Conservation (phyloP, 192 early-diverging fungal genomes). For the Fimicolochytrium jonesii region DNA sequence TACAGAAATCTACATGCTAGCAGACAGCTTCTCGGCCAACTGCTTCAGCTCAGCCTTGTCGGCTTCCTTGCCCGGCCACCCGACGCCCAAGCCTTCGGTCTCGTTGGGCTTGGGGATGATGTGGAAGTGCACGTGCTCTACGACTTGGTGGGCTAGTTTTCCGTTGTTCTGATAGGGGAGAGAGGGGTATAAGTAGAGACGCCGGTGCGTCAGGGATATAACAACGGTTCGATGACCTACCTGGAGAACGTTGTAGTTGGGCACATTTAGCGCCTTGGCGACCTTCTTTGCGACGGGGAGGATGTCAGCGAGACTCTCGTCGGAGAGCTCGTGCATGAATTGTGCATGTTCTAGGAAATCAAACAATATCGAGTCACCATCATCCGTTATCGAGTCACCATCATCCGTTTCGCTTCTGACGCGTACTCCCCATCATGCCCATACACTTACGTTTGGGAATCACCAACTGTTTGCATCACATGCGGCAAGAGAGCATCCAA, state of each 20-base stretch:
- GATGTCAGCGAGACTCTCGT: slow-evolving; percentile 75
- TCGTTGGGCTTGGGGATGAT: slow-evolving; percentile 71
- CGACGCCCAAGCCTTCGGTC: slow-evolving; percentile 66
- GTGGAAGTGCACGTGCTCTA: slow-evolving; percentile 94
- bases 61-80: slow-evolving; percentile 59
- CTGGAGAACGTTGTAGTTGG: slow-evolving; percentile 92
- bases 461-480: slow-evolving; percentile 61
- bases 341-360: slow-evolving; percentile 78
- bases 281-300: slow-evolving; percentile 88
- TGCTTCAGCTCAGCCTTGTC: slow-evolving; percentile 44
- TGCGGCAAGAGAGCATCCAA: no score
- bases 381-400: no score
- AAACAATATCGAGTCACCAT: slow-evolving; percentile 6
- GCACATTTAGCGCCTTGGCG: slow-evolving; percentile 63
- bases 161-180: slow-evolving; percentile 60
- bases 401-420: no score
- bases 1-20: slow-evolving; percentile 13
- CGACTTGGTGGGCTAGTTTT: slow-evolving; percentile 54
- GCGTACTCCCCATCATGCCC: background rate
- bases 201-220: background rate
- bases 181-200: background rate
- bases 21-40: slow-evolving; percentile 23
- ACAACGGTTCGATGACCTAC: no score
- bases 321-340: slow-evolving; percentile 85
- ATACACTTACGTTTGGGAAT: slow-evolving; percentile 60